Conservation (phyloP, 2,329 filamentous ascomycete species). For the Cordyceps militaris region DNA sequence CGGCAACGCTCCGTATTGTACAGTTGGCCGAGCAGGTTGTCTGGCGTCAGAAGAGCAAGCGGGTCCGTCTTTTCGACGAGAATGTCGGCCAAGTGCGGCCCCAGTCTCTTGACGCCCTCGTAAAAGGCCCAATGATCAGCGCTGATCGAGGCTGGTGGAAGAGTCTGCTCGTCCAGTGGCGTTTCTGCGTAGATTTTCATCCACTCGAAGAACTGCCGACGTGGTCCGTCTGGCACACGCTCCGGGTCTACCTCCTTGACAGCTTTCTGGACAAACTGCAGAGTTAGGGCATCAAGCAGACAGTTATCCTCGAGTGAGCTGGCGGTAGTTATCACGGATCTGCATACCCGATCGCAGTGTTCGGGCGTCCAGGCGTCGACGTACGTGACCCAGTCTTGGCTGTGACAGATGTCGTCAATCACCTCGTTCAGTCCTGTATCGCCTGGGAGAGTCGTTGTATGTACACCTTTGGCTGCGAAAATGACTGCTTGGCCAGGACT, state of each 20-base stretch:
- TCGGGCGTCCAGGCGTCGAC: neutral
- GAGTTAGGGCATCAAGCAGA: neutral
- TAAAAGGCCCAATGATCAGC: neutral
- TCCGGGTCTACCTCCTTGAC: constrained; percentile 6
- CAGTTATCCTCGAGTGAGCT: neutral
- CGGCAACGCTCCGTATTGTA: neutral
- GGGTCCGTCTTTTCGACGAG: neutral
- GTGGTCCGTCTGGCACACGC: neutral
- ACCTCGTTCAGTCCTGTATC: neutral
- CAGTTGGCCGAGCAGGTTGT: neutral
- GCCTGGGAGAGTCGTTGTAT: neutral
- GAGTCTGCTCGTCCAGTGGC: neutral
- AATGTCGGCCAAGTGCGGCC: neutral
- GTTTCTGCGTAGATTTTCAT: neutral
- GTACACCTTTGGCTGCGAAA: neutral
- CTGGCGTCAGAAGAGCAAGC: neutral
- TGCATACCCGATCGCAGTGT: neutral
- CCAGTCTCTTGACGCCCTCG: neutral
- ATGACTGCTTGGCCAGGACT: neutral
- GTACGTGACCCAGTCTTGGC: neutral
- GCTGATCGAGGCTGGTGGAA: neutral
- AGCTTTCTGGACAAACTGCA: constrained; percentile 1
- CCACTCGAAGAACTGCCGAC: constrained; percentile 7
- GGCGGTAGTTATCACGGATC: neutral
- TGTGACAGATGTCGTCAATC: neutral